A percentile compares a stretch with the other conserved stretches of the same genome.
Conservation (phyloP, 257 asterid genomes). For the Petunia axillaris region DNA sequence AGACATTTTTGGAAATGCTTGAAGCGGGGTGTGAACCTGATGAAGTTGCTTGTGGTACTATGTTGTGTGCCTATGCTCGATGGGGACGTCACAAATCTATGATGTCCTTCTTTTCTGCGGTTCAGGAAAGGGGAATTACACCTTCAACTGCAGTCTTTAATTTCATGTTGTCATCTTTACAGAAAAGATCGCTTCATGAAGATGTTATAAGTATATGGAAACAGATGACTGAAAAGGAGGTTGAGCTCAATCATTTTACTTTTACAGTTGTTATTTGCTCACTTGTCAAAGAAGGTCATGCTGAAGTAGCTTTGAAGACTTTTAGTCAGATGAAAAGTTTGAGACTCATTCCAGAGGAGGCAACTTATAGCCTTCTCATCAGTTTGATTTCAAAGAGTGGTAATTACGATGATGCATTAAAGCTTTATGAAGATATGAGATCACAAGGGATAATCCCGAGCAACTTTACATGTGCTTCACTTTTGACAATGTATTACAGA, state of each 20-base stretch:
- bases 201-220: constrained; percentile 68
- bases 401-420: constrained; percentile 51
- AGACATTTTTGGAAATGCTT: constrained; percentile 92
- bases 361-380: constrained; percentile 87
- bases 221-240: constrained; percentile 63
- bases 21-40: constrained; percentile 95
- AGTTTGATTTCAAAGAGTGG: constrained; percentile 59
- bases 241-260: constrained; percentile 72
- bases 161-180: constrained; percentile 92
- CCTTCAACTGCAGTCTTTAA: constrained; percentile 74
- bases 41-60: constrained; percentile 96
- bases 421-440: constrained; percentile 89
- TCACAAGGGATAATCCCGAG: constrained; percentile 71
- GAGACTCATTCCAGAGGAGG: constrained; percentile 89
- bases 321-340: constrained; percentile 70
- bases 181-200: constrained; percentile 72
- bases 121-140: constrained; percentile 68
- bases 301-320: constrained; percentile 63
- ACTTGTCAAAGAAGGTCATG: constrained; percentile 66
- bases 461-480: constrained; percentile 93
- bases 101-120: constrained; percentile 90
- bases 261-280: constrained; percentile 79
- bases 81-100: constrained; percentile 92
- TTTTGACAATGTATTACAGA: constrained; percentile 71
- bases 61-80: constrained; percentile 88